Conservation (phyloP, 2,329 filamentous ascomycete species). For the Teratosphaeria nubilosa region DNA sequence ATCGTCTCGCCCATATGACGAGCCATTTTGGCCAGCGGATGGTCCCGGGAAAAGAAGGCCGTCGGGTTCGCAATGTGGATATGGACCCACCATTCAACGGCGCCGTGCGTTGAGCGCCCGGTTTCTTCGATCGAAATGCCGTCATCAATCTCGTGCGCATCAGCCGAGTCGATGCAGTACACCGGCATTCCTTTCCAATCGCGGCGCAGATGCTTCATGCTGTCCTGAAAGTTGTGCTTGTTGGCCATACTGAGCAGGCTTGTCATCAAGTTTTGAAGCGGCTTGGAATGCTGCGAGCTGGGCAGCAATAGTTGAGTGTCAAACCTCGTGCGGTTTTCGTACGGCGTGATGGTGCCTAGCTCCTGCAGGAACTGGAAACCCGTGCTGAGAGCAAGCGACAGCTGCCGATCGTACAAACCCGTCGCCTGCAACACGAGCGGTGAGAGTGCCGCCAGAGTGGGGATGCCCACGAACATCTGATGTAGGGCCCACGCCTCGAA, state of each 20-base stretch:
- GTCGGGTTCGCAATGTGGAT: constrained; percentile 71
- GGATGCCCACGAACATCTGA: constrained; percentile 42
- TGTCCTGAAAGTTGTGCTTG: constrained; percentile 37
- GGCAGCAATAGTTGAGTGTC: constrained; percentile 45
- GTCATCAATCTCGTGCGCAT: constrained; percentile 66
- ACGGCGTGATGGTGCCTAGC: constrained; percentile 59
- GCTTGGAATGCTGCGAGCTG: constrained; percentile 33
- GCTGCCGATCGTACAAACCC: constrained; percentile 48
- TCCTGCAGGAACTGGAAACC: constrained; percentile 65
- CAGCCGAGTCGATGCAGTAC: constrained; percentile 62
- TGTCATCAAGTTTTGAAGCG: constrained; percentile 32
- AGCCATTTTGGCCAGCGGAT: constrained; percentile 50
- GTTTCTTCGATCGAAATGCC: constrained; percentile 55
- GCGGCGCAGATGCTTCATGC: constrained; percentile 47
- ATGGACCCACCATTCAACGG: constrained; percentile 55
- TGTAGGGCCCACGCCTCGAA: constrained; percentile 58
- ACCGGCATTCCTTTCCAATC: constrained; percentile 51
- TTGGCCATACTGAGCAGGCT: constrained; percentile 19
- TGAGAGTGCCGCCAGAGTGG: constrained; percentile 51
- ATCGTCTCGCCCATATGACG: constrained; percentile 47
- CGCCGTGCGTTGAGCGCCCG: neutral
- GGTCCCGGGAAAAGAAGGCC: constrained; percentile 53
- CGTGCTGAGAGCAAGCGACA: constrained; percentile 36
- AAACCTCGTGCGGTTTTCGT: constrained; percentile 59
- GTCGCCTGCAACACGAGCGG: constrained; percentile 54